A percentile compares a stretch with the other conserved stretches of the same genome.
These are phyloP conservation scores for Fusarium sp. DNA, from an alignment of 2,329 filamentous ascomycete genomes.

Conservation along the genomic window DNA sequence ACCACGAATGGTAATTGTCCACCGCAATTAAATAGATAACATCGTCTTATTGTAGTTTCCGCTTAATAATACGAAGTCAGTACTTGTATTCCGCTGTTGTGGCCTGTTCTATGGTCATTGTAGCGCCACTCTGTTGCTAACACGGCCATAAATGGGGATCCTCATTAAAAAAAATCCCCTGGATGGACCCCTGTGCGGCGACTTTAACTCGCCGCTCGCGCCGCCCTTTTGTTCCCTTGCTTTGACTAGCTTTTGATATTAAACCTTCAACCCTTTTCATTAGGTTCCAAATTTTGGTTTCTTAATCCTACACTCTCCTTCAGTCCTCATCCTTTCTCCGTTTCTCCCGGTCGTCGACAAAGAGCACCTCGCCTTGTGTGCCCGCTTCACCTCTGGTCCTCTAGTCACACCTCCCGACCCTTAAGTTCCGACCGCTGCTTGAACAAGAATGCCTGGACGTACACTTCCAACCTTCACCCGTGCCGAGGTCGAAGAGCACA, in stretches of 20 bases:
- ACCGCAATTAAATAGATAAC: slow-evolving; percentile 28
- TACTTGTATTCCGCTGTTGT: slow-evolving; percentile 27
- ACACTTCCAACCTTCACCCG: slow-evolving; percentile 85
- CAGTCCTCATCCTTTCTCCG: not conserved
- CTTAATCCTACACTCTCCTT: slow-evolving; percentile 15
- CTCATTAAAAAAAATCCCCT: slow-evolving; percentile 47
- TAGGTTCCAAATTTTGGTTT: slow-evolving; percentile 10
- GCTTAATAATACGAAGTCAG: slow-evolving; percentile 27
- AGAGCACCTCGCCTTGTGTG: slow-evolving; percentile 24
- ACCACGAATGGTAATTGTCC: slow-evolving; percentile 4
- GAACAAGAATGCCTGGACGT: slow-evolving; percentile 77
- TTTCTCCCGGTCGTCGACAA: slow-evolving; percentile 12
- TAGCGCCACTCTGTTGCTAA: slow-evolving; percentile 45
- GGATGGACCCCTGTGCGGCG: slow-evolving; percentile 43
- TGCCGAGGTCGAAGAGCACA: slow-evolving; percentile 84
- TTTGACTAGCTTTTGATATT: slow-evolving; percentile 22
- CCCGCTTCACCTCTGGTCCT: slow-evolving; percentile 5
- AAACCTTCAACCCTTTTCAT: slow-evolving; percentile 25
- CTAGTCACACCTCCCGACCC: slow-evolving; percentile 13
- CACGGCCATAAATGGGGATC: slow-evolving; percentile 44
- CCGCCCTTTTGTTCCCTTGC: slow-evolving; percentile 32
- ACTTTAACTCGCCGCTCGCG: slow-evolving; percentile 23
- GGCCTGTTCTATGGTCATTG: slow-evolving; percentile 46
- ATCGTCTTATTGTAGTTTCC: slow-evolving; percentile 16
- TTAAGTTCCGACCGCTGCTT: slow-evolving; percentile 27